Evolutionary conservation across 305 asterid species (phyloP).

Genomic region (Fraxinus latifolia): DNA sequence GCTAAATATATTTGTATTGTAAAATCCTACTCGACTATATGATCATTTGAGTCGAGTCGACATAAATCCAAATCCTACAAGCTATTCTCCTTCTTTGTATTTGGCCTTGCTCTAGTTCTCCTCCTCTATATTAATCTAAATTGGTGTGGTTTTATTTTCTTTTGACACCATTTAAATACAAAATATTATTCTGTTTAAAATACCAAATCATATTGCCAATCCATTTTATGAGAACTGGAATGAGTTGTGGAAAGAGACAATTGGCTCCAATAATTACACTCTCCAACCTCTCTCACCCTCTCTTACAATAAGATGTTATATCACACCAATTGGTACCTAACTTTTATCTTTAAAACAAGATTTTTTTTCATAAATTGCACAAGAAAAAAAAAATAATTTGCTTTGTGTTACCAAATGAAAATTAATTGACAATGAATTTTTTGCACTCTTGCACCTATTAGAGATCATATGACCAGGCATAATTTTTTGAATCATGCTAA

Average conservation of each 20-base stretch:
- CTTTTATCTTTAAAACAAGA: not conserved
- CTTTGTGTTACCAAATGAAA: not conserved
- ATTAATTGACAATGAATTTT: not conserved
- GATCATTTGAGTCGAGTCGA: not conserved
- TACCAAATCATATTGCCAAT: not conserved
- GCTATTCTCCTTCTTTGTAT: not conserved
- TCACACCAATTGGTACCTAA: not conserved
- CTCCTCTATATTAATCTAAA: not conserved
- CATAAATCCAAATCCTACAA: not conserved
- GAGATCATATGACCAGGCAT: not conserved
- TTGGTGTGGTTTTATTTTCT: not conserved
- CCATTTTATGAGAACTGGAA: not conserved
- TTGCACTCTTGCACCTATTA: not conserved
- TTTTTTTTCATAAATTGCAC: not conserved
- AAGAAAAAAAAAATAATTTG: not conserved
- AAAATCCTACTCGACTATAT: not conserved
- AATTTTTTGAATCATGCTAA: too few species aligned
- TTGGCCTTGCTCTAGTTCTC: not conserved
- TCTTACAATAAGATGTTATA: not conserved
- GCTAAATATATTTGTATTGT: too few species aligned
- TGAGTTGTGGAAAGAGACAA: not conserved
- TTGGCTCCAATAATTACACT: constrained; percentile 35
- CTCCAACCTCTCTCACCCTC: constrained; percentile 24
- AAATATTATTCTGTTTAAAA: not conserved
- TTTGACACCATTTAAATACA: not conserved